These are phyloP conservation scores for Colletotrichum sp. DNA, from an alignment of 2,329 filamentous ascomycete species.

Conservation along the genomic window DNA sequence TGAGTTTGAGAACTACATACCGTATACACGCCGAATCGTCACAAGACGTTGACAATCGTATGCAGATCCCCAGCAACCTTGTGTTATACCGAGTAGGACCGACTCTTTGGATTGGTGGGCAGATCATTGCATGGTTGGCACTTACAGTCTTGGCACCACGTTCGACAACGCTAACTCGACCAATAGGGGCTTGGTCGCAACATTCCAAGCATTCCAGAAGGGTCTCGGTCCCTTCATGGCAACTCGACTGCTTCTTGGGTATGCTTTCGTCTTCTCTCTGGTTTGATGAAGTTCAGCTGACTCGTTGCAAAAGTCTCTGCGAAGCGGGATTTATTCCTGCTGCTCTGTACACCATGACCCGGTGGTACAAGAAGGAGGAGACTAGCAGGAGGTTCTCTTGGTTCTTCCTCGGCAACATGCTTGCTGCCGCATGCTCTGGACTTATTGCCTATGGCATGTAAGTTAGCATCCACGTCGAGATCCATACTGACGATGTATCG, in stretches of 20 bases:
- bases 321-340: slow-evolving; percentile 53
- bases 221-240: slow-evolving; percentile 35
- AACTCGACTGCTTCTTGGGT: slow-evolving; percentile 39
- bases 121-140: slow-evolving; percentile 46
- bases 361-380: slow-evolving; percentile 52
- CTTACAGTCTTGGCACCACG: slow-evolving; percentile 24
- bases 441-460: slow-evolving; percentile 47
- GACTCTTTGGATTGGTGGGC: slow-evolving; percentile 48
- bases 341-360: slow-evolving; percentile 50
- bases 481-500: not conserved
- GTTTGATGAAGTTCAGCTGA: not conserved
- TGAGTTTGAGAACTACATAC: not conserved
- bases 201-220: slow-evolving; percentile 40
- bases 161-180: slow-evolving; percentile 25
- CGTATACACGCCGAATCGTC: not conserved
- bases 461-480: not conserved
- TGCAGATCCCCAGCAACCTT: slow-evolving; percentile 50
- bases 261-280: not conserved
- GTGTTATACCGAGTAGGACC: slow-evolving; percentile 51
- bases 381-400: slow-evolving; percentile 49
- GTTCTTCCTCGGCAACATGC: slow-evolving; percentile 50
- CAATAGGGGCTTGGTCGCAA: slow-evolving; percentile 37
- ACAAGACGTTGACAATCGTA: not conserved
- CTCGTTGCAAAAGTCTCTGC: not conserved
- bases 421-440: slow-evolving; percentile 42